Percentiles rank a stretch among this genome's conserved stretches.
Conservation (phyloP, 2,329 filamentous ascomycete genomes). For the Penicillium sp. region DNA sequence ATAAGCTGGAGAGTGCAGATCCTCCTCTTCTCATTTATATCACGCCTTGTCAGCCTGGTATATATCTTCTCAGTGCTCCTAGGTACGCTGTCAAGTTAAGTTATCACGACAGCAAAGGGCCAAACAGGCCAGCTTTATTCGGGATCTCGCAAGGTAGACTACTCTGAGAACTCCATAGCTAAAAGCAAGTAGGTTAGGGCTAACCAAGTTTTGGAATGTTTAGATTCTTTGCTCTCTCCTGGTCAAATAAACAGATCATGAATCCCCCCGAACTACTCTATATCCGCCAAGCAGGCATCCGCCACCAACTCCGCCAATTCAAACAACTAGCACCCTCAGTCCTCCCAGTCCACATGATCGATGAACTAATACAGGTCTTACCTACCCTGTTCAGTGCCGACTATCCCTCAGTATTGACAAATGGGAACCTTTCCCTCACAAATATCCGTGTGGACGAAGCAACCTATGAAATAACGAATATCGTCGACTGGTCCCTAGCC, state of each 20-base stretch:
- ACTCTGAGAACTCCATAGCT: no score
- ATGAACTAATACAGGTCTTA: neutral
- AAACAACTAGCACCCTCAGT: neutral
- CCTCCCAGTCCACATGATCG: neutral
- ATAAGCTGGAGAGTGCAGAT: neutral
- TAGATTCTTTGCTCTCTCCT: slow-evolving; percentile 1
- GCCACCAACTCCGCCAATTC: neutral
- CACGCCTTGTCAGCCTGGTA: neutral
- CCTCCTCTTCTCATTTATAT: neutral
- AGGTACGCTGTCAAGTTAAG: neutral
- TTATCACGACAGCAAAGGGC: neutral
- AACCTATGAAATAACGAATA: slow-evolving; percentile 6
- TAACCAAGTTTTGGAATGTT: neutral
- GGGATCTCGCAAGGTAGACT: neutral
- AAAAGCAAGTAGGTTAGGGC: no score
- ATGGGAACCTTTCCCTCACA: slow-evolving; percentile 10
- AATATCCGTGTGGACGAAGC: slow-evolving; percentile 7
- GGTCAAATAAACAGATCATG: neutral
- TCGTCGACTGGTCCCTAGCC: slow-evolving; percentile 14
- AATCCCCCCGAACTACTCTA: neutral
- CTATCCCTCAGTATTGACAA: slow-evolving; percentile 9
- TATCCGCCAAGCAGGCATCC: neutral
- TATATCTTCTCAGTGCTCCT: neutral
- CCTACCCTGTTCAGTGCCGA: slow-evolving; percentile 3
- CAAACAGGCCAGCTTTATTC: neutral